Evolutionary conservation across 805 yeast genomes (phyloP).

Genomic region (Metschnikowia arizonensis): DNA sequence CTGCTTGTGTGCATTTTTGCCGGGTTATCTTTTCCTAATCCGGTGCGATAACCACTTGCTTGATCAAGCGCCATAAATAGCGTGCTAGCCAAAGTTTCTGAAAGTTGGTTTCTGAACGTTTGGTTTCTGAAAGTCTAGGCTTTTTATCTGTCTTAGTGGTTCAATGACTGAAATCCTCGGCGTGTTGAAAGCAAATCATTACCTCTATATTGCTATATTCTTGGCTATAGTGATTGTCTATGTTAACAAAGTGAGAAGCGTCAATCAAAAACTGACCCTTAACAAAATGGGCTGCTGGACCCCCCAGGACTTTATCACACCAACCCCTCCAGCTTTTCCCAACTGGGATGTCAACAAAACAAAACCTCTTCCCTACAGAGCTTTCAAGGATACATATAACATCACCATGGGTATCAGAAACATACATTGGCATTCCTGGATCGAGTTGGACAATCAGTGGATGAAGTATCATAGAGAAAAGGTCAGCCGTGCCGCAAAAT

Average conservation of each 20-base stretch:
- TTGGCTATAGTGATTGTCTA: conserved; percentile 9
- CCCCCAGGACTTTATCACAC: conserved; percentile 49
- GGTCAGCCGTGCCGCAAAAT: conserved; percentile 43
- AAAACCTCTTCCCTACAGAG: conserved; percentile 58
- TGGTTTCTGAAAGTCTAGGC: too few relatives aligned
- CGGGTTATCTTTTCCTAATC: conserved; percentile 5
- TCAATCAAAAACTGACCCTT: neutral
- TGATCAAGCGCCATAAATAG: conserved; percentile 9
- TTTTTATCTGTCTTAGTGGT: neutral
- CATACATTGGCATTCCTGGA: conserved; percentile 61
- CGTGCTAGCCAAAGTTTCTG: neutral
- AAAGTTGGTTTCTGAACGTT: too few relatives aligned
- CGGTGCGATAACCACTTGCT: conserved; percentile 5
- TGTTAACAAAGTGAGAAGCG: conserved; percentile 4
- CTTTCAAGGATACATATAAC: conserved; percentile 60
- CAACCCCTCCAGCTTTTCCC: conserved; percentile 44
- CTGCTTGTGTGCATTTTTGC: conserved; percentile 3
- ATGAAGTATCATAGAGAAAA: conserved; percentile 50
- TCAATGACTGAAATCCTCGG: neutral
- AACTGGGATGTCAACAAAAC: conserved; percentile 50
- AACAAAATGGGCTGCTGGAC: conserved; percentile 50
- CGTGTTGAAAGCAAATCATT: conserved; percentile 12
- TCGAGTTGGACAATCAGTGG: conserved; percentile 68
- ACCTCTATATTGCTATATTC: conserved; percentile 12
- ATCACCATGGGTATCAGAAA: conserved; percentile 67